These are phyloP conservation scores for Penicillium sp. DNA, from an alignment of 2,329 filamentous ascomycete species.

Conservation along the genomic window DNA sequence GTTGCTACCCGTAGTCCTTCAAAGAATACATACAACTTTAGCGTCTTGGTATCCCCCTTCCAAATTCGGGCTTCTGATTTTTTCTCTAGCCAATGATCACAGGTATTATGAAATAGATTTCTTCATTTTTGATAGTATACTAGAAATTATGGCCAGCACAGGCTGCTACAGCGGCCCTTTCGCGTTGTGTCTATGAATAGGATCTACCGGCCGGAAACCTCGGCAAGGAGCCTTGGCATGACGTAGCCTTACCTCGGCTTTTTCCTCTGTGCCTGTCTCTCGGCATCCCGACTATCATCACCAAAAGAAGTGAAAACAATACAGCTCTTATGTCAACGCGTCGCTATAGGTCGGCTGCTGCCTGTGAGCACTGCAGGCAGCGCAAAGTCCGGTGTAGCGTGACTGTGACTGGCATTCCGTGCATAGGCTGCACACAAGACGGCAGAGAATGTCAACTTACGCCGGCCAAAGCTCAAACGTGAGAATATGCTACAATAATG, in stretches of 20 bases:
- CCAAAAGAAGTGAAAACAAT: not conserved
- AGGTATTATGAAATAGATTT: too few species aligned
- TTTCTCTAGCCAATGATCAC: too few species aligned
- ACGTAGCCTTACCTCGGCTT: not conserved
- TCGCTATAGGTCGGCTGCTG: conserved; percentile 18
- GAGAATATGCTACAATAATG: not conserved
- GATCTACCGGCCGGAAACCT: not conserved
- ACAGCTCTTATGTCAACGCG: conserved; percentile 8
- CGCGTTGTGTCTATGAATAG: too few species aligned
- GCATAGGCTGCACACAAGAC: conserved; percentile 33
- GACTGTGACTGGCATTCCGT: conserved; percentile 30
- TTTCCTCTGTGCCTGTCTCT: not conserved
- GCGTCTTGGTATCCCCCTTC: too few species aligned
- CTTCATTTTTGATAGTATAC: too few species aligned
- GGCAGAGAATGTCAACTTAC: conserved; percentile 29
- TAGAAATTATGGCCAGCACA: too few species aligned
- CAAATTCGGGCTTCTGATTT: too few species aligned
- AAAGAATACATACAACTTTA: too few species aligned
- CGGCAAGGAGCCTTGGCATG: not conserved
- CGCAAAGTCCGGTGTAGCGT: conserved; percentile 25
- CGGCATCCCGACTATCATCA: not conserved
- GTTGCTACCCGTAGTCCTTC: too few species aligned
- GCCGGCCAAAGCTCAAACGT: conserved; percentile 17
- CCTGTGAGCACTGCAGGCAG: conserved; percentile 23
- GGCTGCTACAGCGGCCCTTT: too few species aligned